Conservation (phyloP, 768 basidiomycete genomes). For the Pleurotus ostreatus region DNA sequence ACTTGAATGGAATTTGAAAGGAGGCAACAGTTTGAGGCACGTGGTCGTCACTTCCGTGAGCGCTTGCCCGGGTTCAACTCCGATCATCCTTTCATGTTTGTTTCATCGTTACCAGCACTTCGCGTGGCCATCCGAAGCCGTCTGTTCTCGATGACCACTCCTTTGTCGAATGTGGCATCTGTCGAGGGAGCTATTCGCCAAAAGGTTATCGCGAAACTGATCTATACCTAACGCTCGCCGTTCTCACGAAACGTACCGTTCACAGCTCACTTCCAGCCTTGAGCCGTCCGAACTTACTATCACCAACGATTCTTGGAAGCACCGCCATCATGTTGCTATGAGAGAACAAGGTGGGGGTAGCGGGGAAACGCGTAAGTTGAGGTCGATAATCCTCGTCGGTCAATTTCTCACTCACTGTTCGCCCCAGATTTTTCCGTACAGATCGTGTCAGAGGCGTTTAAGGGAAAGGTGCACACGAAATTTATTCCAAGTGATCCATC, state of each 20-base stretch:
- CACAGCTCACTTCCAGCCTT: slow-evolving; percentile 59
- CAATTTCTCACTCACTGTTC: slow-evolving; percentile 11
- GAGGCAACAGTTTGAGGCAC: neutral
- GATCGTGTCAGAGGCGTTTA: slow-evolving; percentile 68
- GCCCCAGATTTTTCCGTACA: slow-evolving; percentile 70
- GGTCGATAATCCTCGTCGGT: slow-evolving; percentile 5
- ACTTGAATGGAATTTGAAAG: too few species aligned
- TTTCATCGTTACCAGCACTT: slow-evolving; percentile 5
- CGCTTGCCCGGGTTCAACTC: neutral
- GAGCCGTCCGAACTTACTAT: slow-evolving; percentile 62
- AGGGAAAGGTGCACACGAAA: slow-evolving; percentile 55
- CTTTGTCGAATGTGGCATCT: slow-evolving; percentile 32
- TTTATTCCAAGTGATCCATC: slow-evolving; percentile 8
- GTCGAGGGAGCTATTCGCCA: slow-evolving; percentile 57
- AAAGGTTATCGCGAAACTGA: slow-evolving; percentile 35
- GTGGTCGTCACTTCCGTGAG: neutral
- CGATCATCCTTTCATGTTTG: slow-evolving; percentile 2
- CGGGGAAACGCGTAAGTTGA: slow-evolving; percentile 76
- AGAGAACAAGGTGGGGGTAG: slow-evolving; percentile 58
- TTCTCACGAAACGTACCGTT: slow-evolving; percentile 15
- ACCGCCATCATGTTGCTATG: slow-evolving; percentile 84
- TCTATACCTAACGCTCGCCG: slow-evolving; percentile 10
- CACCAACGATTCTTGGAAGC: slow-evolving; percentile 80
- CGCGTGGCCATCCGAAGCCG: slow-evolving; percentile 1
- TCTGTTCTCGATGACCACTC: slow-evolving; percentile 6